phyloP scores from a whole-genome alignment of 192 early-diverging fungal genomes.

The Allomyces macrogynus region DNA sequence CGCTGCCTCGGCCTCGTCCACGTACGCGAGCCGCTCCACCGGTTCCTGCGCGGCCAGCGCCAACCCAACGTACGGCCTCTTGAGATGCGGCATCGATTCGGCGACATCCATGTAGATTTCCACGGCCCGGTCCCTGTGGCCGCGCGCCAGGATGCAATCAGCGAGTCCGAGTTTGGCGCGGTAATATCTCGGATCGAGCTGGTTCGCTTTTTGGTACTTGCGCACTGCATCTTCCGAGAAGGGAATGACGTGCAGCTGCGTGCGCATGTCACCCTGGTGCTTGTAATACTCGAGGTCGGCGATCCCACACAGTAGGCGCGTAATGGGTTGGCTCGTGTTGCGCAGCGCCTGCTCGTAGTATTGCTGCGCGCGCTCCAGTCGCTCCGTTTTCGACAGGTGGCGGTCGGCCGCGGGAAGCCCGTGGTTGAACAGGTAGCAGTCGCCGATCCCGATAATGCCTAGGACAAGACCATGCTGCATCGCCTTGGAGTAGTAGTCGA shows the following conservation, averaged over 20 bases:
- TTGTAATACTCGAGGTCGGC: neutral
- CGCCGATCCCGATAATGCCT: neutral
- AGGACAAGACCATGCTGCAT: neutral
- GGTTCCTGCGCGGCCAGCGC: neutral
- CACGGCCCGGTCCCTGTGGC: neutral
- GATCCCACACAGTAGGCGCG: neutral
- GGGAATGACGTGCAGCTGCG: neutral
- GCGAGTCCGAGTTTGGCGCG: neutral
- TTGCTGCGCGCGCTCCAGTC: neutral
- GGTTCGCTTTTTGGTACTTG: neutral
- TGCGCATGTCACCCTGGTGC: neutral
- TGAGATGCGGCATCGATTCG: neutral
- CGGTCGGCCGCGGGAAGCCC: neutral
- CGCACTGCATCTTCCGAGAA: neutral
- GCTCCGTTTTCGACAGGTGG: neutral
- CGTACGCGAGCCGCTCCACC: too few relatives aligned
- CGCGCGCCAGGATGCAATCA: neutral
- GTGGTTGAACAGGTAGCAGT: neutral
- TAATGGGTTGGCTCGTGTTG: neutral
- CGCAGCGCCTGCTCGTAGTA: neutral
- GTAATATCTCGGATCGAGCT: neutral
- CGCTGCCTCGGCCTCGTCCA: too few relatives aligned
- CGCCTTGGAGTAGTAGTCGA: neutral
- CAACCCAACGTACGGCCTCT: neutral
- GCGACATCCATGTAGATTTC: neutral